Evolutionary conservation across 345 rosid genomes (phyloP), one percentile per base, ranked within the genome.

Genomic region (Pistacia atlantica): DNA sequence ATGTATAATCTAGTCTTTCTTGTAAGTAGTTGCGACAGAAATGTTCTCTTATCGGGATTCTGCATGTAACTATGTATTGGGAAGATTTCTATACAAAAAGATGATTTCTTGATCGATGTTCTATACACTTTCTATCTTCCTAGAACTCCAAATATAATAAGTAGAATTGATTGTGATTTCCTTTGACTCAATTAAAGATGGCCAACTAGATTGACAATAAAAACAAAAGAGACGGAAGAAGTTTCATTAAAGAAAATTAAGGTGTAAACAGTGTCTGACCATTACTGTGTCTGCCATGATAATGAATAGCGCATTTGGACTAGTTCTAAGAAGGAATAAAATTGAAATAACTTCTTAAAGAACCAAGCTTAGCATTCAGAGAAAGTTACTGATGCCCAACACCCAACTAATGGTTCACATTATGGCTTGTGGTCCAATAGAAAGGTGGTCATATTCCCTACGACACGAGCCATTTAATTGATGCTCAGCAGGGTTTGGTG

Each of bases 341-440:
- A 60, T 4, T 71, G 49, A 33, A 42, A 69, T 65, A 31, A 62
- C 49, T 71, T 28, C 8, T 75, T 11, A 16, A 63, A 65, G 45
- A n/a, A 28, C 61, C 63, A 16, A 46, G 20, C 69, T 73, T 48
- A 57, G 25, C 61, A 54, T 69, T 69, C 74, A 57, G 14, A 72
- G 76, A 76, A 78, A 76, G 77, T 65, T 13, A 57, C 65, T 11
- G 58, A 65, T 68, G 25, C 71, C 14, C 25, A 59, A 2, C 48
- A 55, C 42, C 13, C 22, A 22, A 60, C 67, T 25, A 42, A 22
- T 38, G 20, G 25, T 42, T 7, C 12, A 28, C 42, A 10, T 33
- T 57, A 31, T 71, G 11, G 68, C 46, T 11, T 35, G 83, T 81
- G 83, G 84, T 79, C 83, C 84, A 71, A 54, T 25, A 13, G 28